Evolutionary conservation across 768 basidiomycete genomes (phyloP).

Genomic region (Trametes punicea): DNA sequence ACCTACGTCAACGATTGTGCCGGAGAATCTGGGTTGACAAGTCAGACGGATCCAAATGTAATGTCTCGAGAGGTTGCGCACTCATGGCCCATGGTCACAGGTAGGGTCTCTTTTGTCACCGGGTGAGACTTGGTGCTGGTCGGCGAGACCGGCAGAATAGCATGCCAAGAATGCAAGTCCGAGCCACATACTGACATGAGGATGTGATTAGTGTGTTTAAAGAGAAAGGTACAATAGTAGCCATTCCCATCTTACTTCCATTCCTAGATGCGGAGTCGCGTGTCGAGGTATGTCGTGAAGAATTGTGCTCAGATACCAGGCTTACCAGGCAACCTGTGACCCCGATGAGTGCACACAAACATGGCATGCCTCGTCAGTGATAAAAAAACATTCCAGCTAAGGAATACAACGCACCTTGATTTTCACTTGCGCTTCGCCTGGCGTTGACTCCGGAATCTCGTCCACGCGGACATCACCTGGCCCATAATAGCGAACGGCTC

Average conservation of each 20-base stretch:
- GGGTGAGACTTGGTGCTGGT: conserved; percentile 33
- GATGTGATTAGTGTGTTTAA: not conserved
- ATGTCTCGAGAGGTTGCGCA: conserved; percentile 8
- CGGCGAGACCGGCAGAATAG: conserved; percentile 27
- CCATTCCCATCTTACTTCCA: conserved; percentile 8
- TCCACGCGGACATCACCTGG: conserved; percentile 43
- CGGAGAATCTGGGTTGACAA: conserved; percentile 1
- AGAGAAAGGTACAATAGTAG: not conserved
- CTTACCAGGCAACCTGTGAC: conserved; percentile 14
- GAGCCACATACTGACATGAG: conserved; percentile 40
- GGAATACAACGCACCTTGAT: conserved; percentile 37
- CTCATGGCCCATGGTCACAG: conserved; percentile 47
- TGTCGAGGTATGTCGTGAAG: not conserved
- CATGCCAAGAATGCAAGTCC: conserved; percentile 33
- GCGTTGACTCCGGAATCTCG: conserved; percentile 36
- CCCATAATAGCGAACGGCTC: conserved; percentile 44
- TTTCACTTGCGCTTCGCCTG: conserved; percentile 40
- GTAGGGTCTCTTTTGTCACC: conserved; percentile 38
- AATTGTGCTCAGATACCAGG: too few species aligned
- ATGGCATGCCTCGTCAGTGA: not conserved
- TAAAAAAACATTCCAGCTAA: not conserved
- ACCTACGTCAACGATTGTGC: conserved; percentile 5
- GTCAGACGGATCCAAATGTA: not conserved
- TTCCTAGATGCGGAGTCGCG: not conserved
- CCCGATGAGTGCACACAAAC: not conserved